A percentile compares a stretch with the other conserved stretches of the same genome.
These are phyloP conservation scores for Rhynchosporium secalis DNA, from an alignment of 2,329 filamentous ascomycete genomes.

Conservation along the genomic window DNA sequence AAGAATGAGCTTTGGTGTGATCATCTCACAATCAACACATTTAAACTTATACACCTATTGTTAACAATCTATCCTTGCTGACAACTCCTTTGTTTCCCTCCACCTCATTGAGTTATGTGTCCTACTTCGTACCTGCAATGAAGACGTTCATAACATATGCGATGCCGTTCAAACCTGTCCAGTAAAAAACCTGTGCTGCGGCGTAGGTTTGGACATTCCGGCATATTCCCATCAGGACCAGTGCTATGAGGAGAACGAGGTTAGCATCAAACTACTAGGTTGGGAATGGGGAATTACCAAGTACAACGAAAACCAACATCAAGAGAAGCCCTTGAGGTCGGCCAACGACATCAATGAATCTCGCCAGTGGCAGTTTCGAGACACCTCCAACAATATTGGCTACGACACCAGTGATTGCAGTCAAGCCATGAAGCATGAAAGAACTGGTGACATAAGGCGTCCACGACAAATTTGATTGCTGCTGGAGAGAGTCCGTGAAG, in stretches of 20 bases:
- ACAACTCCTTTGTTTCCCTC: too few species aligned
- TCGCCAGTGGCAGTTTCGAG: constrained; percentile 51
- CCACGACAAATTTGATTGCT: too few species aligned
- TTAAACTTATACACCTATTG: too few species aligned
- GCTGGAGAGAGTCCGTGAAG: too few species aligned
- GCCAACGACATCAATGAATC: constrained; percentile 67
- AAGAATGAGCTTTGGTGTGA: too few species aligned
- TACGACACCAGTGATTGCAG: constrained; percentile 34
- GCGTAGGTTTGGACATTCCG: constrained; percentile 60
- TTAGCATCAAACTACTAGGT: constrained; percentile 6
- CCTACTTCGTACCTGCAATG: constrained; percentile 58
- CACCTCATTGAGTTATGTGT: too few species aligned
- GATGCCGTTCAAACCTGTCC: constrained; percentile 42
- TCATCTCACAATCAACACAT: too few species aligned
- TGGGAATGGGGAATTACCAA: constrained; percentile 34
- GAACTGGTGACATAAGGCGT: constrained; percentile 32
- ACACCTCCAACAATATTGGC: constrained; percentile 35
- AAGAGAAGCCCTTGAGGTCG: constrained; percentile 63
- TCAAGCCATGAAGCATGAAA: constrained; percentile 31
- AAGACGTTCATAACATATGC: constrained; percentile 63
- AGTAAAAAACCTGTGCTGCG: constrained; percentile 44
- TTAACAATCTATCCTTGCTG: too few species aligned
- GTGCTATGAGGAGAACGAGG: constrained; percentile 42
- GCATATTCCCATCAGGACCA: constrained; percentile 67
- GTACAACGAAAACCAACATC: constrained; percentile 52